phyloP scores from a whole-genome alignment of 148 eudicot genomes.

The Cornus kousa region DNA sequence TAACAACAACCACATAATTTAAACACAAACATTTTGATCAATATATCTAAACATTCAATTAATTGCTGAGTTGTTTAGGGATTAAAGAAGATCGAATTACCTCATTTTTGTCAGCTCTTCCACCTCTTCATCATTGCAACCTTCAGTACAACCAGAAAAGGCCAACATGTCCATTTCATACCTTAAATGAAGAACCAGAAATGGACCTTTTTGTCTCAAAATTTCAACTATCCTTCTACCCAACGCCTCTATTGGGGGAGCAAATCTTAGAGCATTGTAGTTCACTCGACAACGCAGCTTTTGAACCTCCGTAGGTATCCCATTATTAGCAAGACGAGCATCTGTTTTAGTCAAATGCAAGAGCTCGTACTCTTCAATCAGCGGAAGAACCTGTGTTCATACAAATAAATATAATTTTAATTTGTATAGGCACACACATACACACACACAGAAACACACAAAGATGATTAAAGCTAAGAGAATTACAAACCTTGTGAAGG shows the following conservation, averaged over 20 bases:
- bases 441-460: too few species aligned
- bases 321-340: constrained; percentile 45
- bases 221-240: constrained; percentile 30
- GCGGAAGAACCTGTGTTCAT: constrained; percentile 34
- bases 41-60: too few species aligned
- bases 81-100: too few species aligned
- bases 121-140: constrained; percentile 32
- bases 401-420: background rate
- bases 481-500: constrained; percentile 17
- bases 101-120: constrained; percentile 42
- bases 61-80: too few species aligned
- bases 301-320: constrained; percentile 35
- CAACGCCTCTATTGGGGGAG: constrained; percentile 29
- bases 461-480: background rate
- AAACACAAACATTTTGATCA: too few species aligned
- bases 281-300: constrained; percentile 12
- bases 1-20: background rate
- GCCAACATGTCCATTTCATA: constrained; percentile 58
- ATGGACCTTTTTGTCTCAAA: constrained; percentile 32
- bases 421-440: too few species aligned
- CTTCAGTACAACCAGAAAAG: constrained; percentile 46
- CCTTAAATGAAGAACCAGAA: constrained; percentile 39
- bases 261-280: constrained; percentile 14
- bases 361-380: constrained; percentile 24
- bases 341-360: constrained; percentile 40